Conservation (phyloP, 2,329 filamentous ascomycete species). For the Drechslerella coelobrocha region DNA sequence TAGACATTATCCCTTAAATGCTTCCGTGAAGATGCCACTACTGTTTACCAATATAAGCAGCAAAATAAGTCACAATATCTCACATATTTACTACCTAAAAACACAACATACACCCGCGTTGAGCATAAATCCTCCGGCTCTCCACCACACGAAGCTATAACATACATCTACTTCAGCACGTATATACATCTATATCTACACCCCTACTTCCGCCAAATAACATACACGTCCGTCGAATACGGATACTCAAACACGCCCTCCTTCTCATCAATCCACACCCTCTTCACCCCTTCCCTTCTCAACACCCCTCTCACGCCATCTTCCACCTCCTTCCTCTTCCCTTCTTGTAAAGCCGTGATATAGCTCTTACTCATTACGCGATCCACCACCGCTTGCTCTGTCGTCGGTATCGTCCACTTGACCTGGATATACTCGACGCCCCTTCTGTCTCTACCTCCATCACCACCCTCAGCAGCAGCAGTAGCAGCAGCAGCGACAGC, state of each 20-base stretch:
- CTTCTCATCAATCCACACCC: constrained; percentile 40
- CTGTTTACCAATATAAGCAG: no score
- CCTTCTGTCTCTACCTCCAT: no score
- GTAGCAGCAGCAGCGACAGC: no score
- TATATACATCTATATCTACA: constrained; percentile 7
- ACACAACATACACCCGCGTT: no score
- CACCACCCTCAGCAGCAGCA: no score
- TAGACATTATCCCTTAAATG: no score
- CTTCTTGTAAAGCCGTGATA: constrained; percentile 29
- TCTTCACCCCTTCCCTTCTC: constrained; percentile 8
- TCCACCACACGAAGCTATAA: no score
- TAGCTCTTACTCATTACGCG: constrained; percentile 47
- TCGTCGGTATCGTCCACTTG: constrained; percentile 27
- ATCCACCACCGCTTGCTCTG: constrained; percentile 27
- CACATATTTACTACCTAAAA: no score
- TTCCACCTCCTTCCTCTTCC: constrained; percentile 21
- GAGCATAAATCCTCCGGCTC: no score
- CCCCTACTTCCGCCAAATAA: constrained; percentile 37
- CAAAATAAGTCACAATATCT: no score
- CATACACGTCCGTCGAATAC: constrained; percentile 41
- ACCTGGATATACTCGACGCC: constrained; percentile 9
- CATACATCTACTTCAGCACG: no score
- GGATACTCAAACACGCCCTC: constrained; percentile 43
- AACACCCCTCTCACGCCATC: constrained; percentile 17
- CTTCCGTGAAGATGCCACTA: no score